Evolutionary conservation across 805 yeast species (phyloP), one percentile per base, ranked within the genome.

Genomic region (Candida germanica): DNA sequence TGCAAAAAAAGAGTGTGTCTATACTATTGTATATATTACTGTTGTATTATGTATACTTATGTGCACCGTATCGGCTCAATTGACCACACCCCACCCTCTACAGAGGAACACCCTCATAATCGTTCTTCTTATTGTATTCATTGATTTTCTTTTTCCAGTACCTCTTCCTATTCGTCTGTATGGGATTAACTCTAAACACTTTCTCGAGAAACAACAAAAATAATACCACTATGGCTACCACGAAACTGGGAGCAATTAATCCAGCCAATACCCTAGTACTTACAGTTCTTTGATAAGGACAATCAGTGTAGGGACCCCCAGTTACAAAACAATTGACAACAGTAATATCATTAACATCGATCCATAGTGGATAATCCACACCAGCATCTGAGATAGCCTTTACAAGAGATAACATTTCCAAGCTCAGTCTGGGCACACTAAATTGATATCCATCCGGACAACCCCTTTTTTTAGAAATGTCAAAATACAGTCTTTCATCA

Each of bases 101-200:
- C n/a, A n/a, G n/a, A n/a, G 97, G 96, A 6, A 87, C 91, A 4
- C 96, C 96, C 56, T 89, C 96, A 47, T 75, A 79, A 40, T 84
- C 93, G 32, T 77, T 61, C 43, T 77, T 75, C 21, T 79, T 66
- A 39, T 71, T 71, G 44, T 77, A 76, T 33, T 75, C 75, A 23
- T 74, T 57, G 6, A 80, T 53, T 34, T 68, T 71, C 48, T 73
- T 76, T 81, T 91, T 66, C 73, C 73, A 68, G 36, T 64, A 80
- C 40, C 79, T 69, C 41, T 73, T 79, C 46, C 85, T 69, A 51
- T 82, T 83, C 37, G 75, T 75, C 46, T 79, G 86, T 14, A 88
- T 73, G 1, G 96, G 95, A 6, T 79, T 73, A 24, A 64, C 59
- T 44, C 81, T 69, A 35, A 80, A 56, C 21, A 59, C 39, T 46